Base-by-base conservation (phyloP, 164 flowering plant species). In the Hamamelis virginiana region DNA sequence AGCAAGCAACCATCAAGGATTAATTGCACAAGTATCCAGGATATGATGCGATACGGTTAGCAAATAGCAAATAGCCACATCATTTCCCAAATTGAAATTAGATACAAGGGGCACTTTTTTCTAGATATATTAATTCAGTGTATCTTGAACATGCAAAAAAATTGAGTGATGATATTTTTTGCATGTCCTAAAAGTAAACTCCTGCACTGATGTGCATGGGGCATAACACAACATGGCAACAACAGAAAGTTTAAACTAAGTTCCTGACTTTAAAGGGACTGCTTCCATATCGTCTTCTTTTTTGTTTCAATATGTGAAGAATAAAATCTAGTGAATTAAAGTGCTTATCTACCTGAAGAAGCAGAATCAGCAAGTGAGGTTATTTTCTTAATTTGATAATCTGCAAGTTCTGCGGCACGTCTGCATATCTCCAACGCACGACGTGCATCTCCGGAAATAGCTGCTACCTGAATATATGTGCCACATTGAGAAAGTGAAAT, bases 371-470 rank as follows among this genome's bases (percentile, higher is more conserved):
- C 47, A 66, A 26, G 28, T 23, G 79, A 67, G 44, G 57, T 27
- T 65, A 66, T 78, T 38, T 78, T 84, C 84, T 90, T 89, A 52
- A 80, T 61, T 56, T 77, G 87, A 75, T 83, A 91, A 80, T 95
- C 97, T 64, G 91, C 80, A 64, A 92, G 80, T 80, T 95, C 99
- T 48, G 99, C 98, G 26, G 98, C 97, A 71, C 99, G 94, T 68
- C 96, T 86, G 74, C 98, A 92, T 53, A 95, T 91, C 83, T 95
- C 98, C 51, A 92, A 65, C 62, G 94, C 97, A 78, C 99, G 92
- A 43, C 96, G 94, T 66, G 98, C 97, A 86, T 95, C 99, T 65
- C 99, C 99, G 58, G 98, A 95, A 63, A 95, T 83, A 62, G 99
- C 99, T 60, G 99, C 99, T 21, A 95, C 98, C 98, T 94, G 80